phyloP scores from a whole-genome alignment of 2,329 filamentous ascomycete species.

The Verticillium alfalfae region DNA sequence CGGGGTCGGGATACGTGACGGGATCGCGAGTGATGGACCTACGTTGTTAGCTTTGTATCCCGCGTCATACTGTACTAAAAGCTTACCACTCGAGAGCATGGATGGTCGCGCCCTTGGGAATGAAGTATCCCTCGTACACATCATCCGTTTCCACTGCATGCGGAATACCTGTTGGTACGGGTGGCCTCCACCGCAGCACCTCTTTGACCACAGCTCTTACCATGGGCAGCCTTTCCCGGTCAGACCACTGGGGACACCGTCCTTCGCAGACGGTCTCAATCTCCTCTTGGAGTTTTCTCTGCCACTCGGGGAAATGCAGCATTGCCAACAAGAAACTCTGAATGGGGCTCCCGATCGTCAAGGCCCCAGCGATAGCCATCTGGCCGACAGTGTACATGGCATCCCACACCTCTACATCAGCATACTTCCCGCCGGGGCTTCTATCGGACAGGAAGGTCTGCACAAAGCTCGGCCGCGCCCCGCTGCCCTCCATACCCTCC shows the following conservation, averaged over 20 bases:
- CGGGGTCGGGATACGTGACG: constrained; percentile 37
- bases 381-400: constrained; percentile 40
- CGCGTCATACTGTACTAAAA: background rate
- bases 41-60: background rate
- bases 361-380: constrained; percentile 39
- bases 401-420: constrained; percentile 21
- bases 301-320: constrained; percentile 25
- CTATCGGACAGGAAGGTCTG: constrained; percentile 29
- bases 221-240: constrained; percentile 27
- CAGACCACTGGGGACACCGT: constrained; percentile 35
- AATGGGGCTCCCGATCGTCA: constrained; percentile 38
- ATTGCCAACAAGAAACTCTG: constrained; percentile 25
- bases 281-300: constrained; percentile 28
- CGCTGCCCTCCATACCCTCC: constrained; percentile 21
- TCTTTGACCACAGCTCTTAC: constrained; percentile 35
- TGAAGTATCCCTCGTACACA: constrained; percentile 46
- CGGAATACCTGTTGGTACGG: constrained; percentile 49
- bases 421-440: constrained; percentile 15
- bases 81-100: constrained; percentile 28
- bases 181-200: constrained; percentile 46
- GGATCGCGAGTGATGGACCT: constrained; percentile 24
- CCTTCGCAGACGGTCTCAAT: constrained; percentile 31
- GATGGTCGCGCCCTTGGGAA: constrained; percentile 44
- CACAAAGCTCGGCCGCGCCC: constrained; percentile 33
- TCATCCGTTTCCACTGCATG: constrained; percentile 46